These are phyloP conservation scores for Tetrapisispora iriomotensis DNA, from an alignment of 805 yeast species.

Conservation along the genomic window DNA sequence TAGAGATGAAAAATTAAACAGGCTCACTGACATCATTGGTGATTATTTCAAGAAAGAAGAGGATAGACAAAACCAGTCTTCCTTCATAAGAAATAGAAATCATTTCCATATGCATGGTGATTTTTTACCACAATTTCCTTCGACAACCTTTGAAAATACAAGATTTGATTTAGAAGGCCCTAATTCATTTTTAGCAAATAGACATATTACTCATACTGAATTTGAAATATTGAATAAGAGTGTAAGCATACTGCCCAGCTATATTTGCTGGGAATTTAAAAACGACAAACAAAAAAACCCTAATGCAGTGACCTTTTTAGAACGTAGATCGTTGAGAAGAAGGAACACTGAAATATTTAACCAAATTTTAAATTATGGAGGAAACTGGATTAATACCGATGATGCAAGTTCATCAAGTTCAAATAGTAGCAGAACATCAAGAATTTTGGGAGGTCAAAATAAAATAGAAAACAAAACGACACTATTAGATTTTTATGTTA, in stretches of 20 bases:
- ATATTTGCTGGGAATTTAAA: conserved; percentile 2
- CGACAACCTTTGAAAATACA: neutral
- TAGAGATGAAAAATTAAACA: neutral
- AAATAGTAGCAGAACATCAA: neutral
- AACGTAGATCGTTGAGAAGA: conserved; percentile 1
- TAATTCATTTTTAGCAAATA: too few species aligned
- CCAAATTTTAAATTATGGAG: conserved; percentile 2
- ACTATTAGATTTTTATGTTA: neutral
- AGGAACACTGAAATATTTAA: conserved; percentile 1
- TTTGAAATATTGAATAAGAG: neutral
- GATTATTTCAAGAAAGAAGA: neutral
- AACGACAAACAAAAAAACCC: neutral
- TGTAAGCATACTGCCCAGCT: neutral
- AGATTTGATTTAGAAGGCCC: neutral
- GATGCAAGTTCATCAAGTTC: neutral
- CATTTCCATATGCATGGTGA: neutral
- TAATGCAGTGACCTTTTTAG: conserved; percentile 1
- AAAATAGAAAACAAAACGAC: neutral
- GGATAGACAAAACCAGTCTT: neutral
- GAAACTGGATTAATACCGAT: neutral
- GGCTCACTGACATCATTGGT: neutral
- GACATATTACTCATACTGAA: neutral
- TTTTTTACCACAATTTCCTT: neutral
- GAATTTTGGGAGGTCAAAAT: neutral
- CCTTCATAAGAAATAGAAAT: neutral